These are phyloP conservation scores for Aspergillus bertholletiae DNA, from an alignment of 495 filamentous ascomycete genomes.

Conservation along the genomic window DNA sequence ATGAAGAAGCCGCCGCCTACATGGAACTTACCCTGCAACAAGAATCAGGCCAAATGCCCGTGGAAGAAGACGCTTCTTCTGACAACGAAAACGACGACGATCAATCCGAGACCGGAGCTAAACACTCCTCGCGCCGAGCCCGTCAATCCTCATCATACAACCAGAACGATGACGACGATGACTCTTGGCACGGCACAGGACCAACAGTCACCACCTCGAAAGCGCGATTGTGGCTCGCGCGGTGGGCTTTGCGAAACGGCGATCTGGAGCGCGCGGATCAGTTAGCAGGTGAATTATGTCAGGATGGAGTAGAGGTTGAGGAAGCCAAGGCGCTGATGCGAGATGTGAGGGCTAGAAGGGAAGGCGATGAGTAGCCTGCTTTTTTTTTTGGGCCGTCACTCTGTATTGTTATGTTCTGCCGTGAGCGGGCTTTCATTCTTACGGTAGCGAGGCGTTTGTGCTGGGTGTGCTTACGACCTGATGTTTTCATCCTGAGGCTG, in stretches of 20 bases:
- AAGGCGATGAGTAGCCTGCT: slow-evolving; percentile 31
- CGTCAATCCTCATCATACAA: slow-evolving; percentile 14
- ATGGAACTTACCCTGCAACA: slow-evolving; percentile 95
- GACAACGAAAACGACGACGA: slow-evolving; percentile 43
- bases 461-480: neutral
- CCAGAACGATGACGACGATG: slow-evolving; percentile 32
- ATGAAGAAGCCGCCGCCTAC: slow-evolving; percentile 77
- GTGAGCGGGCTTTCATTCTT: slow-evolving; percentile 9
- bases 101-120: slow-evolving; percentile 25
- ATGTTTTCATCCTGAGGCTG: neutral
- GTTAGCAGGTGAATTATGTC: slow-evolving; percentile 83
- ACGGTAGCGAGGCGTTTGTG: slow-evolving; percentile 19
- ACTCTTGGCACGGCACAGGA: slow-evolving; percentile 56
- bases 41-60: slow-evolving; percentile 57
- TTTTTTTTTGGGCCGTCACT: neutral
- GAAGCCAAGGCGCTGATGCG: slow-evolving; percentile 94
- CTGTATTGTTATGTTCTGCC: neutral
- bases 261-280: slow-evolving; percentile 74
- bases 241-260: slow-evolving; percentile 68
- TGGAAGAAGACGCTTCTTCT: slow-evolving; percentile 24
- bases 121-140: slow-evolving; percentile 8
- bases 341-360: slow-evolving; percentile 79
- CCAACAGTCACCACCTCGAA: slow-evolving; percentile 87
- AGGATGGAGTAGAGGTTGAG: slow-evolving; percentile 96
- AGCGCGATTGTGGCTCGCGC: slow-evolving; percentile 91